phyloP scores from a whole-genome alignment of 2,329 filamentous ascomycete species.

The Calonectria pauciramosa region DNA sequence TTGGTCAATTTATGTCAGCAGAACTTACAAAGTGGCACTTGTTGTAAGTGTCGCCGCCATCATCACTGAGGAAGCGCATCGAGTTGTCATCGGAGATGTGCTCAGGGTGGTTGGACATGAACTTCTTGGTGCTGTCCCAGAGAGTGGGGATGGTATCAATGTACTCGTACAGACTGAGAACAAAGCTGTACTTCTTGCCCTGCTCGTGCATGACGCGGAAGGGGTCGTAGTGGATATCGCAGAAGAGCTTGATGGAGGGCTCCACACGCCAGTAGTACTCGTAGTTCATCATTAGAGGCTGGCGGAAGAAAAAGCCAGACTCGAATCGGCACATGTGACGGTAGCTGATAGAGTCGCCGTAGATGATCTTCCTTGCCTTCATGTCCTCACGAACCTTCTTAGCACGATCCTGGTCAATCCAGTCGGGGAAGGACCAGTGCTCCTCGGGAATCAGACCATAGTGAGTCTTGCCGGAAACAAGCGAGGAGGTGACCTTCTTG shows the following conservation, averaged over 20 bases:
- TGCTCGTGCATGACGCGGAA: slow-evolving; percentile 98
- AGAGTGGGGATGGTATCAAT: slow-evolving; percentile 95
- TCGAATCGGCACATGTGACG: slow-evolving; percentile 99
- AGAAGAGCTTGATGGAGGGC: slow-evolving; percentile 95
- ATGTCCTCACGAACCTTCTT: slow-evolving; percentile 93
- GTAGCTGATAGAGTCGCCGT: slow-evolving; percentile 96
- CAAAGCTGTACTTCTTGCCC: slow-evolving; percentile 98
- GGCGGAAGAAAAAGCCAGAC: slow-evolving; percentile 99
- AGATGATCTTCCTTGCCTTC: slow-evolving; percentile 95
- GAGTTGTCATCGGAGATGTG: slow-evolving; percentile 88
- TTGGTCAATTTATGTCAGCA: too few relatives aligned
- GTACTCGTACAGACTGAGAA: slow-evolving; percentile 96
- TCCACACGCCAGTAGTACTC: slow-evolving; percentile 99
- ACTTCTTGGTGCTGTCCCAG: slow-evolving; percentile 96
- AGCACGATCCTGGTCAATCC: slow-evolving; percentile 96
- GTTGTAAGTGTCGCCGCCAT: slow-evolving; percentile 93
- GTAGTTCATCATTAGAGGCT: slow-evolving; percentile 93
- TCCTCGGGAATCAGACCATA: slow-evolving; percentile 92
- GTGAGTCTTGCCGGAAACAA: slow-evolving; percentile 93
- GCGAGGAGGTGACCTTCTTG: slow-evolving; percentile 88
- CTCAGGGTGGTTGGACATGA: slow-evolving; percentile 91
- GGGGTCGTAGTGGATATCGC: slow-evolving; percentile 94
- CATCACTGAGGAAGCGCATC: slow-evolving; percentile 92
- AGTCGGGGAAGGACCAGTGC: slow-evolving; percentile 97
- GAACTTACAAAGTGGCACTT: slow-evolving; percentile 96